Percentiles rank a stretch among this genome's conserved stretches.
phyloP scores from a whole-genome alignment of 1,284 basidiomycete genomes.

The Trametes pubescens region DNA sequence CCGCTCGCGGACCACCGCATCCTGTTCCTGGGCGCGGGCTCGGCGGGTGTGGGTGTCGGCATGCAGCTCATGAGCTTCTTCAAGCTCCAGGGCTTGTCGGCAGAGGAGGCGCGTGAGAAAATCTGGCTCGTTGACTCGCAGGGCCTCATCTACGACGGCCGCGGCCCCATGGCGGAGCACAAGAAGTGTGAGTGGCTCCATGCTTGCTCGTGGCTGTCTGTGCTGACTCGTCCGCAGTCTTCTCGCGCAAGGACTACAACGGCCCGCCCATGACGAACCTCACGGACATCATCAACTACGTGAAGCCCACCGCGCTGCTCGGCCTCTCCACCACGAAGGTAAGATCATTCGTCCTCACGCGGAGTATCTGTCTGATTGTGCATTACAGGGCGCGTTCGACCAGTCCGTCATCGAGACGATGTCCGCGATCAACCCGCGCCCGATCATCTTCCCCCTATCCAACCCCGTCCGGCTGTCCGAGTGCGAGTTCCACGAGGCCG shows the following conservation, averaged over 20 bases:
- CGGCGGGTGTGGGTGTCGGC: conserved; percentile 90
- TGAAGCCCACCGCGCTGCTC: conserved; percentile 91
- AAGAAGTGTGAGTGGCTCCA: conserved; percentile 70
- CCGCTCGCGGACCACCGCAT: conserved; percentile 84
- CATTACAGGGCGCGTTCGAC: conserved; percentile 74
- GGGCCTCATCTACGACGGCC: conserved; percentile 80
- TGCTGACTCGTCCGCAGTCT: conserved; percentile 55
- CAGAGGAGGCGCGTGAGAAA: conserved; percentile 79
- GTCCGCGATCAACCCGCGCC: conserved; percentile 85
- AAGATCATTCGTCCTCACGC: conserved; percentile 28
- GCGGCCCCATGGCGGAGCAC: conserved; percentile 81
- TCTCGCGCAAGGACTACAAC: conserved; percentile 82
- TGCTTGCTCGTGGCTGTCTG: background rate
- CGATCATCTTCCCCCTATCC: conserved; percentile 96
- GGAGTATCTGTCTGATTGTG: conserved; percentile 18
- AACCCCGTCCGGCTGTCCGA: conserved; percentile 91
- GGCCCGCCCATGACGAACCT: conserved; percentile 81
- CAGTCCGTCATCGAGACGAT: conserved; percentile 81
- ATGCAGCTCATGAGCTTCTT: conserved; percentile 92
- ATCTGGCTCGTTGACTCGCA: conserved; percentile 91
- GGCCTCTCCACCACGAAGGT: conserved; percentile 89
- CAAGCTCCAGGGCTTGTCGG: conserved; percentile 76
- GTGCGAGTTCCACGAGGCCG: conserved; percentile 87
- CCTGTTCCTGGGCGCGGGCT: conserved; percentile 91
- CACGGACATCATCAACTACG: conserved; percentile 83